Evolutionary conservation across 208 protist genomes (phyloP), one percentile per base, ranked within the genome.

Genomic region (Endotrypanum monterogeii): DNA sequence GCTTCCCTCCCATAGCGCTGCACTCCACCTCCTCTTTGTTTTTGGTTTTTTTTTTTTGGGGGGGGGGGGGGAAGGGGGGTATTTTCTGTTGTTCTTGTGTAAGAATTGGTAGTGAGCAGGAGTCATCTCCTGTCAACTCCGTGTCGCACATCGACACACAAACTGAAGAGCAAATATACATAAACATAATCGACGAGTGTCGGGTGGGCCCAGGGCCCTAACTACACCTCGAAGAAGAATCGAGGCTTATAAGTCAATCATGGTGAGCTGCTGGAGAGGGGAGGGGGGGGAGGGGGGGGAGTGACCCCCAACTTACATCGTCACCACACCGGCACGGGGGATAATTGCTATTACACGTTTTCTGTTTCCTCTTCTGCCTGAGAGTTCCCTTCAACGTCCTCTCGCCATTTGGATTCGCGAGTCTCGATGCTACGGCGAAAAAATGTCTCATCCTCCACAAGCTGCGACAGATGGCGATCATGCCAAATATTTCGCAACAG

Each of bases 381-480:
- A 16, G 46, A 41, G 8, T 52, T 50, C 9, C 20, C 32, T 28
- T n/a, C n/a, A 23, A 76, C 3, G 16, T 58, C 39, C 6, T 58
- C 48, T 20, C 62, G 61, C 57, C 60, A 67, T 23, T 41, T 25
- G 39, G 4, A 37, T 62, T 73, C 68, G 8, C 68, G 44, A 7
- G 30, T 20, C 20, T 62, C 52, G 68, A 73, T 73, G 55, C 52
- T 41, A 30, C 37, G 52, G 37, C 79, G 79, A 28, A 80, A 80
- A 16, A 54, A 25, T 39, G 5, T 18, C 44, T 84, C 79, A 51
- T 76, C 74, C 7, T 78, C 69, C 6, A 30, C 55, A 2, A 84
- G 50, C 3, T 61, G 70, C n/a, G 66, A 30, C 41, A 56, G 39
- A 23, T 28, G 51, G 20, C 28, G 28, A 9, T 25, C 67, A 32